Evolutionary conservation across 148 eudicot genomes (phyloP), one percentile per base, ranked within the genome.

Genomic region (Vaccinium corymbosum): DNA sequence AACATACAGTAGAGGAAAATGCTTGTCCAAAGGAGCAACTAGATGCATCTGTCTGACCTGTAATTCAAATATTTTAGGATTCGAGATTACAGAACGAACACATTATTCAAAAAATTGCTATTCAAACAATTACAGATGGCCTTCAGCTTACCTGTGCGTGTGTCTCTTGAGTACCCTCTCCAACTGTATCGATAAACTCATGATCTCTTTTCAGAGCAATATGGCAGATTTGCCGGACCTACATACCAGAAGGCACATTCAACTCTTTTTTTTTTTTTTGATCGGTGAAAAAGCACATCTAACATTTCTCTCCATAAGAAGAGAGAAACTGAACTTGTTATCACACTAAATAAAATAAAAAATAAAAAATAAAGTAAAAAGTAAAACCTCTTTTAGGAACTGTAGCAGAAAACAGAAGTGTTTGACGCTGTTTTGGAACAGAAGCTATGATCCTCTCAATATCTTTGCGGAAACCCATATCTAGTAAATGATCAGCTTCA

Each of bases 391-490:
- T 59, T 84, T 86, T 19, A n/a, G 99, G 93, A 86, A 97, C 88
- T 64, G 99, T 97, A 53, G 99, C 98, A 73, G 99, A 97, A 86
- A 97, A 97, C 55, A 97, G 89, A 74, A 97, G 93, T 51, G 99
- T 97, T 84, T 97, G 99, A 20, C 99, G 90, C 87, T 97, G 92
- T 84, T 94, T 97, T n/a, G 99, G 99, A 78, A 94, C 95, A 46
- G 97, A 90, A 84, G 98, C 92, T 76, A 94, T 84, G 73, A 97
- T 94, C 81, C 80, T 92, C 86, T 93, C 99, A 84, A 97, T 93
- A 76, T 93, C 99, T 87, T 87, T 94, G 59, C 99, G 97, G 71
- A 97, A 97, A 84, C 99, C 99, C 99, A 97, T 97, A 89, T 94
- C 98, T 85, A 97, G 87, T 80, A 97, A 83, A 88, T 93, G 98